Conservation (phyloP, 306 rosid genomes). For the Biancaea sappan region DNA sequence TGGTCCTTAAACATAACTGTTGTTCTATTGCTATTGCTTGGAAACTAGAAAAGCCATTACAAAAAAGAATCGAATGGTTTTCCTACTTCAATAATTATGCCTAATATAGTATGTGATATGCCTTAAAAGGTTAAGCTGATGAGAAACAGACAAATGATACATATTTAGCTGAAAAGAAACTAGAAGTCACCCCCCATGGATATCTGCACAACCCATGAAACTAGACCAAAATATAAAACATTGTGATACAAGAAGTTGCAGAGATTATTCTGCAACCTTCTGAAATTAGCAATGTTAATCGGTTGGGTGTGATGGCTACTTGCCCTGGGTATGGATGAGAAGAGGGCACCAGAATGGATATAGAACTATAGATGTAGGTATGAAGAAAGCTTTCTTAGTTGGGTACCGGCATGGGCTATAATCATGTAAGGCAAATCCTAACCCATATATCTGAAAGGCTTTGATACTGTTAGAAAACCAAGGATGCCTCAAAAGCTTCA, state of each 20-base stretch:
- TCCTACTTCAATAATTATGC: neutral
- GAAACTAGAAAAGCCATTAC: conserved; percentile 2
- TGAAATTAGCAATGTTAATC: too few species aligned
- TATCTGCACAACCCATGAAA: neutral
- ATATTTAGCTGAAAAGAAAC: neutral
- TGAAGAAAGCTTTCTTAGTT: too few species aligned
- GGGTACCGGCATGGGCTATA: too few species aligned
- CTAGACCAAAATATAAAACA: neutral
- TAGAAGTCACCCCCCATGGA: neutral
- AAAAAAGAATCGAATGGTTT: neutral
- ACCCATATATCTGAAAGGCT: neutral
- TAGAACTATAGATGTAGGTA: too few species aligned
- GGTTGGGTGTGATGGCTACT: too few species aligned
- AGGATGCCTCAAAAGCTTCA: neutral
- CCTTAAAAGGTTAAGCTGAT: neutral
- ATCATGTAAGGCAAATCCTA: too few species aligned
- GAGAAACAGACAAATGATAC: neutral
- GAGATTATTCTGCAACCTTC: too few species aligned
- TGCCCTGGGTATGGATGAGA: too few species aligned
- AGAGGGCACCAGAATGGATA: too few species aligned
- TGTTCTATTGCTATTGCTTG: conserved; percentile 6
- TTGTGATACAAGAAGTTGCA: too few species aligned
- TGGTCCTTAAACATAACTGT: conserved; percentile 5
- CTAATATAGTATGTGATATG: neutral
- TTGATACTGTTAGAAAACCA: neutral